Conservation (phyloP, 2,329 filamentous ascomycete species). For the Colletotrichum truncatum region DNA sequence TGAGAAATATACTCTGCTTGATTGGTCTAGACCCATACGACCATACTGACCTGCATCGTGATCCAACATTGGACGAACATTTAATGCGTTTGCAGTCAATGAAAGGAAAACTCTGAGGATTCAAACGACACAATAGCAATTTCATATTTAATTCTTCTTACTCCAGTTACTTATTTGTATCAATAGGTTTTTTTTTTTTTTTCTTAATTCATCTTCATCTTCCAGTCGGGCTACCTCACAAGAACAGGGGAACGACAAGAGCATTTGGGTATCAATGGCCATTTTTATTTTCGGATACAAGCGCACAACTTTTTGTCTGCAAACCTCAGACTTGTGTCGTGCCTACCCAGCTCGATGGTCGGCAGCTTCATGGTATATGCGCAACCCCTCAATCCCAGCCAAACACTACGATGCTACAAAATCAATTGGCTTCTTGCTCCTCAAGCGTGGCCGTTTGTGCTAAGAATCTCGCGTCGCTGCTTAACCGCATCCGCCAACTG, state of each 20-base stretch:
- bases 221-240: too few species aligned
- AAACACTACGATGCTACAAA: not conserved
- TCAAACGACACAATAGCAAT: not conserved
- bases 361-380: slow-evolving; percentile 13
- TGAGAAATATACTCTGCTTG: slow-evolving; percentile 26
- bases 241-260: not conserved
- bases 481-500: slow-evolving; percentile 82
- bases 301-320: slow-evolving; percentile 3
- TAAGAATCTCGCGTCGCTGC: slow-evolving; percentile 66
- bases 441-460: slow-evolving; percentile 22
- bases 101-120: too few species aligned
- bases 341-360: not conserved
- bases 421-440: not conserved
- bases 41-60: not conserved
- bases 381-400: not conserved
- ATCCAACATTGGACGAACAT: slow-evolving; percentile 19
- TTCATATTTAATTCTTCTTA: not conserved
- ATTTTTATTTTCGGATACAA: not conserved
- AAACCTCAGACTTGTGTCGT: not conserved
- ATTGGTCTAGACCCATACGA: slow-evolving; percentile 11
- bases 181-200: too few species aligned
- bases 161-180: not conserved
- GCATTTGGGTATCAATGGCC: not conserved
- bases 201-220: too few species aligned
- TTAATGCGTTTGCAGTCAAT: not conserved